Conservation (phyloP, 2,329 filamentous ascomycete species). For the Ophiostoma angusticollis region DNA sequence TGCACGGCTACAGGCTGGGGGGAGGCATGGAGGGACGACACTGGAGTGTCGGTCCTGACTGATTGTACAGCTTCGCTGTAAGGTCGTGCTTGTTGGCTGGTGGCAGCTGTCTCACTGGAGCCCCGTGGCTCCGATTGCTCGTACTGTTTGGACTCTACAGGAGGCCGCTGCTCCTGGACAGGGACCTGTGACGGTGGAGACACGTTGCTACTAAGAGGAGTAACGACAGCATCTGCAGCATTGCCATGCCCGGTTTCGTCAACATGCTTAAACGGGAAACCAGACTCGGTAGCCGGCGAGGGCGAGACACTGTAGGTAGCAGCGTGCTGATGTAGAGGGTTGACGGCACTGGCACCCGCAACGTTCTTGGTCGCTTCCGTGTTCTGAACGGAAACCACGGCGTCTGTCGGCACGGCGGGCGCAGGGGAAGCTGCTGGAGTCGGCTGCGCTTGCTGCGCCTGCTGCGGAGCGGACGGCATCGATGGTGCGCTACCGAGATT, state of each 20-base stretch:
- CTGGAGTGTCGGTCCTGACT: slow-evolving; percentile 1
- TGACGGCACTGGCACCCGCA: not conserved
- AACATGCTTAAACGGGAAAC: not conserved
- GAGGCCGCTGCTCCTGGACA: not conserved
- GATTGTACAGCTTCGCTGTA: not conserved
- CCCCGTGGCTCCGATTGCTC: too few species aligned
- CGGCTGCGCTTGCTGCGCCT: not conserved
- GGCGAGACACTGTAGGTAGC: not conserved
- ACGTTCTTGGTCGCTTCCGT: not conserved
- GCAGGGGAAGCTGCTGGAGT: too few species aligned
- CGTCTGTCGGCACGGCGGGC: too few species aligned
- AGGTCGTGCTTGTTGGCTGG: not conserved
- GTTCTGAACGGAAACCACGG: too few species aligned
- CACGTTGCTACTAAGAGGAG: not conserved
- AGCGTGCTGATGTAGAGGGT: slow-evolving; percentile 11
- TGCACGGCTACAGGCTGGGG: slow-evolving; percentile 5
- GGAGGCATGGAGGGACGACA: slow-evolving; percentile 8
- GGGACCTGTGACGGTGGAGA: not conserved
- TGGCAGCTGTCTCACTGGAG: not conserved
- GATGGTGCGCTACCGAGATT: too few species aligned
- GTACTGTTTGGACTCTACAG: too few species aligned
- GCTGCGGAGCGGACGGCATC: too few species aligned
- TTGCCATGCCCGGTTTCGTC: not conserved
- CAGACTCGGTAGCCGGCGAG: not conserved
- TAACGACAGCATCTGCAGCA: not conserved